phyloP scores from a whole-genome alignment of 306 rosid genomes.

The Trifolium repens region DNA sequence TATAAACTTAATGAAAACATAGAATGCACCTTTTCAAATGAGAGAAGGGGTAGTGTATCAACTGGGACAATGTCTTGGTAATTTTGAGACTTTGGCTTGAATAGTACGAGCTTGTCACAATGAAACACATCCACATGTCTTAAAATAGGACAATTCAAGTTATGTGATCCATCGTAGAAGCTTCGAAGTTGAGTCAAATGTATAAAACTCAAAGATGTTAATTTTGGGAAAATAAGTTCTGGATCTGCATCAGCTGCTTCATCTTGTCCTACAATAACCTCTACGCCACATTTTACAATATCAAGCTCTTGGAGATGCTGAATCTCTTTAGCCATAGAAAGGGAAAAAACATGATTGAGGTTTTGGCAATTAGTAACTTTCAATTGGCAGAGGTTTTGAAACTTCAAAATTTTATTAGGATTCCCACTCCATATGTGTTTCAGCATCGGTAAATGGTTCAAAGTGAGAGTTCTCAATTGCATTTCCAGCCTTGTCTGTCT shows the following conservation, averaged over 20 bases:
- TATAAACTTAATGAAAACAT: no score
- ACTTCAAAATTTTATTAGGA: neutral
- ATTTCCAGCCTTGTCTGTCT: neutral
- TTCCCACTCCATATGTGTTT: constrained; percentile 27
- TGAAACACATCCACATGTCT: neutral
- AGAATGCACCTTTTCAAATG: neutral
- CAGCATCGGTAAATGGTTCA: neutral
- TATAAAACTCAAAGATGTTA: neutral
- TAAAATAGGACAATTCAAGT: neutral
- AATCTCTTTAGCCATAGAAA: neutral
- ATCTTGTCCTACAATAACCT: constrained; percentile 4
- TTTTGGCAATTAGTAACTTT: neutral
- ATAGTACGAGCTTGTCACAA: neutral
- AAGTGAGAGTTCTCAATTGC: neutral
- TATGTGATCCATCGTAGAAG: neutral
- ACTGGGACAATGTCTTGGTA: neutral
- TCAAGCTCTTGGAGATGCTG: neutral
- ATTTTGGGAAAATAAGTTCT: neutral
- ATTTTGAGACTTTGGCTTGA: neutral
- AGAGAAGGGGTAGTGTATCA: neutral
- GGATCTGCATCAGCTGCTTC: neutral
- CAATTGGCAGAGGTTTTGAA: neutral
- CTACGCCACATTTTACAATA: neutral
- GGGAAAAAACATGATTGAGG: neutral
- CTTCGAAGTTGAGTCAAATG: neutral